Percentiles rank a stretch among this genome's conserved stretches.
Evolutionary conservation across 208 protist species (phyloP).

Genomic region (Kentomonas sorsogonicus): DNA sequence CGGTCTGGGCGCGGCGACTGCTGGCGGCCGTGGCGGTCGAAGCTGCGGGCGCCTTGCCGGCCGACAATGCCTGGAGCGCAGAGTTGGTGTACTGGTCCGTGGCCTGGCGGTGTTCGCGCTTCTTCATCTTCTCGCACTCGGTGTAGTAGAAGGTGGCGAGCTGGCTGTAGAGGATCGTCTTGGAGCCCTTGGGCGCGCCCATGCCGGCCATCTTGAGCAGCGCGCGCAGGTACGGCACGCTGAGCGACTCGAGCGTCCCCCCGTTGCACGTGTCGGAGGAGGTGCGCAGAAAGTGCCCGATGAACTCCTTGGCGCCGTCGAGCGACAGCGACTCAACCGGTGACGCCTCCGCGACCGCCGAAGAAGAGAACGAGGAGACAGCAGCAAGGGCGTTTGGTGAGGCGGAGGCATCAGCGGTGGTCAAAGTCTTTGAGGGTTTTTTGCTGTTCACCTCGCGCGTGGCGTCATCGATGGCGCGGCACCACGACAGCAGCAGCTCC

Average conservation of each 20-base stretch:
- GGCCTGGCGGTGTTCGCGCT: too few species aligned
- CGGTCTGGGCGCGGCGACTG: too few species aligned
- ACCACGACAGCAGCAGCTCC: constrained; percentile 52
- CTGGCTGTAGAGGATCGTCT: constrained; percentile 67
- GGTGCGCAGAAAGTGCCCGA: constrained; percentile 65
- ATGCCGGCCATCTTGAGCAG: constrained; percentile 74
- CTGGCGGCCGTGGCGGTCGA: constrained; percentile 4
- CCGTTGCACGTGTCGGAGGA: constrained; percentile 75
- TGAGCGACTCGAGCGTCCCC: constrained; percentile 57
- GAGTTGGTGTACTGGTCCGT: too few species aligned
- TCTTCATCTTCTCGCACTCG: constrained; percentile 77
- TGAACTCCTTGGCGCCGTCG: constrained; percentile 48
- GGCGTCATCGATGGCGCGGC: constrained; percentile 48
- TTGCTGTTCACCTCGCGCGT: constrained; percentile 6
- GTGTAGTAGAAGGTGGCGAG: constrained; percentile 79
- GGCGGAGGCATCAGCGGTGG: constrained; percentile 1
- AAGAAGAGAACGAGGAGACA: too few species aligned
- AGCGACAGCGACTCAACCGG: too few species aligned
- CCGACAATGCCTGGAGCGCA: too few species aligned
- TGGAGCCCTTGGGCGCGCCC: constrained; percentile 36
- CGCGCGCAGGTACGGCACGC: constrained; percentile 50
- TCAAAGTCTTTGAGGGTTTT: not conserved
- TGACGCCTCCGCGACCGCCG: too few species aligned
- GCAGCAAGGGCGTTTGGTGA: too few species aligned
- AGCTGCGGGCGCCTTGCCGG: constrained; percentile 11